Evolutionary conservation across 352 stramenopile species (phyloP), one percentile per base, ranked within the genome.

Genomic region (Poterioochromonas sp.): DNA sequence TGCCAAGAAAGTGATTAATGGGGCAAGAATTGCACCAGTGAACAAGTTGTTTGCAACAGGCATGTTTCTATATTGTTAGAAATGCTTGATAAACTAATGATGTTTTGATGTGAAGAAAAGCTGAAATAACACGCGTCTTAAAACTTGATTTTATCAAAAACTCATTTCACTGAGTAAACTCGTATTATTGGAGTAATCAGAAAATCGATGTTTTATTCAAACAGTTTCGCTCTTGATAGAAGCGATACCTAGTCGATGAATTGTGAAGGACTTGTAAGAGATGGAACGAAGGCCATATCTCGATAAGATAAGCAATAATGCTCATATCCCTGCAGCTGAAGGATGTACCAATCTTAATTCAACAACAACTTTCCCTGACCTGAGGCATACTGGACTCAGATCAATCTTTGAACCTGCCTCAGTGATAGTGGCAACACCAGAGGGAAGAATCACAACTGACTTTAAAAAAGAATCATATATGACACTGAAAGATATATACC

Each of bases 231-330:
- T n/a, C n/a, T n/a, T n/a, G n/a, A n/a, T n/a, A n/a, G n/a, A n/a
- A n/a, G n/a, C n/a, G n/a, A n/a, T n/a, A n/a, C n/a, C n/a, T n/a
- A n/a, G n/a, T n/a, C n/a, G n/a, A n/a, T n/a, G n/a, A n/a, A n/a
- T n/a, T n/a, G n/a, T n/a, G n/a, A n/a, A n/a, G n/a, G n/a, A n/a
- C n/a, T n/a, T 53, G 8, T 53, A 53, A 20, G 20, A 53, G 20
- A 53, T 53, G 44, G 20, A 53, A 20, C 44, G 29, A 18, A 68
- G 26, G 58, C 58, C 58, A 68, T 68, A 68, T 39, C 29, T 68
- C 8, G 58, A 68, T 39, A 68, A 68, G 26, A 68, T 68, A 37
- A 29, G 12, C 26, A 29, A 32, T 68, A 39, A 8, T 68, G 5
- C 29, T 68, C 58, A 68, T 68, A 11, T 68, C 29, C 26, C 34